These are phyloP conservation scores for Vigna nakashimae DNA, from an alignment of 306 rosid genomes.

Conservation along the genomic window DNA sequence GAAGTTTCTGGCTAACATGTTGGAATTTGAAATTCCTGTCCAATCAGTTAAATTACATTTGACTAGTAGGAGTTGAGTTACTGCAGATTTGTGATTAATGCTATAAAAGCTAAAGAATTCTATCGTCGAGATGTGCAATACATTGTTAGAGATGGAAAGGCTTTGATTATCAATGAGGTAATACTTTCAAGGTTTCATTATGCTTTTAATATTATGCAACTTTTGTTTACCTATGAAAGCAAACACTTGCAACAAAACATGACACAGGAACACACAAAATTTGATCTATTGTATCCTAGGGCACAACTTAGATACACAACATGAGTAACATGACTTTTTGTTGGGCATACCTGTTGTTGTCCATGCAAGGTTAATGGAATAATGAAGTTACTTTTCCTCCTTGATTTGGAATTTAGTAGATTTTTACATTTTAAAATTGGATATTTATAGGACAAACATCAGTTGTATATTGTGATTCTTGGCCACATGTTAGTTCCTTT, in stretches of 20 bases:
- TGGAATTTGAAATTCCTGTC: slow-evolving; percentile 30
- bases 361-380: background rate
- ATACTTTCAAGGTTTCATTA: slow-evolving; percentile 25
- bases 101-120: slow-evolving; percentile 95
- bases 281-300: background rate
- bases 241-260: background rate
- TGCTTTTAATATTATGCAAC: slow-evolving; percentile 32
- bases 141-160: slow-evolving; percentile 93
- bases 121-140: slow-evolving; percentile 90
- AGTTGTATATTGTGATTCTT: background rate
- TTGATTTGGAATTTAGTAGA: background rate
- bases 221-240: slow-evolving; percentile 12
- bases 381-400: background rate
- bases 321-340: background rate
- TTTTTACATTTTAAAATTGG: background rate
- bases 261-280: background rate
- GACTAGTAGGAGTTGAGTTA: slow-evolving; percentile 43
- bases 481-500: background rate
- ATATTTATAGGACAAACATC: background rate
- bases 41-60: slow-evolving; percentile 19
- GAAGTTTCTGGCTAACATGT: slow-evolving; percentile 30
- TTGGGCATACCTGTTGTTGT: background rate
- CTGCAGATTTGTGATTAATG: slow-evolving; percentile 96
- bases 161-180: slow-evolving; percentile 97
- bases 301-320: background rate